Evolutionary conservation across 1,284 basidiomycete genomes (phyloP).

Genomic region (Pseudozyma tsukubaensis): DNA sequence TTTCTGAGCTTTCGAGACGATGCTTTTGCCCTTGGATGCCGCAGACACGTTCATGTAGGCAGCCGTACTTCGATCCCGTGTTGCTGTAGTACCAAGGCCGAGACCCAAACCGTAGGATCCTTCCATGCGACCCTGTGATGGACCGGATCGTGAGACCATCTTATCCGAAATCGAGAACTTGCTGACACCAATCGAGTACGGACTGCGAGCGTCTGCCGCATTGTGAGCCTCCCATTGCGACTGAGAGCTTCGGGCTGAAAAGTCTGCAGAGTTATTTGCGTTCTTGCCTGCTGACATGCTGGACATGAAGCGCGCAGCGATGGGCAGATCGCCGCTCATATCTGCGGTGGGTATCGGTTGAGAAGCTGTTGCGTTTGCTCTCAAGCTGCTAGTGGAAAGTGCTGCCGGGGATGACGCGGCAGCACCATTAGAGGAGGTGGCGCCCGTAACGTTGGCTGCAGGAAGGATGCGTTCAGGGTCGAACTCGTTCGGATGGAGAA

Average conservation of each 20-base stretch:
- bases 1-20: conserved; percentile 41
- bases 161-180: neutral
- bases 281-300: conserved; percentile 10
- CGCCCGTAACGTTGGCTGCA: neutral
- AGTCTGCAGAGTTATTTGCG: neutral
- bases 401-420: neutral
- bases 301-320: conserved; percentile 59
- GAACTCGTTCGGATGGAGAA: conserved; percentile 76
- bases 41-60: conserved; percentile 20
- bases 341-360: conserved; percentile 1
- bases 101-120: conserved; percentile 39
- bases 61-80: conserved; percentile 27
- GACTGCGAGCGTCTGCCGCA: conserved; percentile 28
- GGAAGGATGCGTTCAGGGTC: conserved; percentile 29
- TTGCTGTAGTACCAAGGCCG: conserved; percentile 43
- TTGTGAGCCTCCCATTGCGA: conserved; percentile 15
- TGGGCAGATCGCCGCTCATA: conserved; percentile 43
- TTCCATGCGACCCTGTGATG: conserved; percentile 6
- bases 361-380: neutral
- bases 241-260: neutral
- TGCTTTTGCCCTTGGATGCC: conserved; percentile 15
- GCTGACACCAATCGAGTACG: conserved; percentile 20
- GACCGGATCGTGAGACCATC: neutral
- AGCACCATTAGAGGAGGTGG: conserved; percentile 2
- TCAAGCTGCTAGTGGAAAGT: neutral